Evolutionary conservation across 2,329 filamentous ascomycete genomes (phyloP).

Genomic region (Cladophialophora chaetospira): DNA sequence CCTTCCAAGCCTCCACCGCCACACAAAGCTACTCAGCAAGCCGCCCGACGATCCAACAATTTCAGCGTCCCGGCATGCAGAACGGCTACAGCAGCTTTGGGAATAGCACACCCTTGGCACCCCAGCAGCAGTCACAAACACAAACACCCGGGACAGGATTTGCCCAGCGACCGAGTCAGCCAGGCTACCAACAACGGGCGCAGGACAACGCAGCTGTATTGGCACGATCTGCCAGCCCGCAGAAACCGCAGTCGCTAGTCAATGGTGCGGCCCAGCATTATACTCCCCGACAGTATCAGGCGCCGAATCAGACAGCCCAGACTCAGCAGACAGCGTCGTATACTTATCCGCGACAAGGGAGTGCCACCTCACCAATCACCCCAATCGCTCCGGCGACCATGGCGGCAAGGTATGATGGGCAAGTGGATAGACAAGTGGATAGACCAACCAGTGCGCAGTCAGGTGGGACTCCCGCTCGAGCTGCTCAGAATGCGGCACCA

Average conservation of each 20-base stretch:
- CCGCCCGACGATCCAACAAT: slow-evolving; percentile 41
- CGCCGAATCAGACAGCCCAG: slow-evolving; percentile 2
- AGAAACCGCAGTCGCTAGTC: slow-evolving; percentile 28
- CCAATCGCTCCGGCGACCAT: slow-evolving; percentile 3
- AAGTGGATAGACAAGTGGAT: no score
- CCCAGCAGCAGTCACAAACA: slow-evolving; percentile 13
- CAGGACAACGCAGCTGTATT: slow-evolving; percentile 25
- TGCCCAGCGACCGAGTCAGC: slow-evolving; percentile 31
- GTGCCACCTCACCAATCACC: slow-evolving; percentile 19
- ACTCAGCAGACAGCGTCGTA: slow-evolving; percentile 17
- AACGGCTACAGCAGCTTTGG: slow-evolving; percentile 39
- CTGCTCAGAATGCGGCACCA: not conserved
- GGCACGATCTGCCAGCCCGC: slow-evolving; percentile 26
- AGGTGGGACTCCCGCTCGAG: not conserved
- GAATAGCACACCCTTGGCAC: slow-evolving; percentile 10
- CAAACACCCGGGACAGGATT: slow-evolving; percentile 28
- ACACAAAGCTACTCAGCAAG: slow-evolving; percentile 24
- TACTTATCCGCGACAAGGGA: slow-evolving; percentile 17
- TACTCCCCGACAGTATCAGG: slow-evolving; percentile 13
- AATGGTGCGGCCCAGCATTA: slow-evolving; percentile 27
- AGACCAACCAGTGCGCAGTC: not conserved
- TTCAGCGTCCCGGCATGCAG: slow-evolving; percentile 41
- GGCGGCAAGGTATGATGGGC: slow-evolving; percentile 12
- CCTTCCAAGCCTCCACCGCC: slow-evolving; percentile 34
- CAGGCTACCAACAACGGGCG: slow-evolving; percentile 36